Base-by-base conservation (phyloP, 345 rosid genomes). In the Xanthoceras sorbifolium region DNA sequence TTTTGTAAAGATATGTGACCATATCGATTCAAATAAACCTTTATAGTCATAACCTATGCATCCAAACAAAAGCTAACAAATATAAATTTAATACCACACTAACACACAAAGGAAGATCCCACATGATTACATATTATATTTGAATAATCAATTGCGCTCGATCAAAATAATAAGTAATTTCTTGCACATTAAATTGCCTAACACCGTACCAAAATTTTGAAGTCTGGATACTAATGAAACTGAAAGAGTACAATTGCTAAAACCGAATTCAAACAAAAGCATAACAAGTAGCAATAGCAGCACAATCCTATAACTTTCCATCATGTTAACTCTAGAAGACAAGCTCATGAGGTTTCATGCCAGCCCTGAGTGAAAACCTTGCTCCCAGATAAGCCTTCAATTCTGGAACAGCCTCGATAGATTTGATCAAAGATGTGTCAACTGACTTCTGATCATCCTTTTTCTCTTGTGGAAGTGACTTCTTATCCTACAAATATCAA, bases 271-370 rank as follows among this genome's bases (percentile, higher is more conserved):
- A 82, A 60, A 48, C 23, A 75, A 65, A 73, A 69, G n/a, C 69
- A 57, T 69, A 64, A 31, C 40, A 55, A 76, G 52, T 6, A 52
- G 32, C 15, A 64, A 55, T 11, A 25, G 29, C 59, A 42, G 12
- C 57, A 31, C 46, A 59, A 59, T 29, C 28, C 31, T 52, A 72
- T 67, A 11, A 14, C 9, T n/a, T n/a, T 10, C 29, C 32, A 40
- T n/a, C 26, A 28, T 72, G 29, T 38, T 64, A 6, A 54, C 26
- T 73, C 86, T 91, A 92, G 81, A 94, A 94, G 36, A 88, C 88
- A 76, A 92, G 96, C 83, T 94, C 94, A 64, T 88, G 93, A 68
- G 94, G 98, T 62, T 92, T 94, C 92, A 89, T 91, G 84, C 93
- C 93, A 7, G 90, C 84, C 84, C 83, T 89, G 26, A 89, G 87